Evolutionary conservation across 1,284 basidiomycete genomes (phyloP).

Genomic region (Rhodotorula glutinis): DNA sequence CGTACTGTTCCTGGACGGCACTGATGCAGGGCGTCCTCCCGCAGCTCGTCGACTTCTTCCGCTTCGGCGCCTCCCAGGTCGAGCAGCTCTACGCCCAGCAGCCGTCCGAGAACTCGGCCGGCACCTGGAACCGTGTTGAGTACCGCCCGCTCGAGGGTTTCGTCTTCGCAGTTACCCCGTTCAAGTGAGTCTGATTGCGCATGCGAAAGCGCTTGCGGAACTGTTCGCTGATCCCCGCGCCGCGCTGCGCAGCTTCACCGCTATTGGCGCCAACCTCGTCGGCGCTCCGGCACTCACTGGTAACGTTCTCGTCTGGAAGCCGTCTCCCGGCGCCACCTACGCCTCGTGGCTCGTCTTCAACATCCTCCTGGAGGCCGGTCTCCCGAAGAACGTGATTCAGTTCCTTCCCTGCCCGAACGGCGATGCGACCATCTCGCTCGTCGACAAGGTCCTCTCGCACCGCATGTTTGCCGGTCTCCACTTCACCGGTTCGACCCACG

Average conservation of each 20-base stretch:
- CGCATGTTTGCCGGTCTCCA: conserved; percentile 82
- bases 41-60: conserved; percentile 87
- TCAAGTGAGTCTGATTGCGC: conserved; percentile 67
- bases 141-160: conserved; percentile 97
- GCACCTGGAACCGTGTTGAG: conserved; percentile 95
- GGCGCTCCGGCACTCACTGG: conserved; percentile 87
- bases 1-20: not conserved
- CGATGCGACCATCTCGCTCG: conserved; percentile 52
- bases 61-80: conserved; percentile 95
- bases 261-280: conserved; percentile 87
- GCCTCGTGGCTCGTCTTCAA: conserved; percentile 91
- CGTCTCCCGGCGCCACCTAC: conserved; percentile 90
- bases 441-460: conserved; percentile 71
- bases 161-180: conserved; percentile 93
- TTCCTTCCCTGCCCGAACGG: conserved; percentile 67
- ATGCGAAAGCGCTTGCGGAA: no score
- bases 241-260: conserved; percentile 61
- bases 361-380: conserved; percentile 88
- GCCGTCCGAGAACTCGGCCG: conserved; percentile 77
- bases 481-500: conserved; percentile 93
- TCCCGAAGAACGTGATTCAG: conserved; percentile 93
- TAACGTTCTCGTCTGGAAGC: conserved; percentile 96
- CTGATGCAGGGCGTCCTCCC: conserved; percentile 1
- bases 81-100: conserved; percentile 91
- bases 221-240: no score